These are phyloP conservation scores for Lupinus albus DNA, from an alignment of 306 rosid species.

Conservation along the genomic window DNA sequence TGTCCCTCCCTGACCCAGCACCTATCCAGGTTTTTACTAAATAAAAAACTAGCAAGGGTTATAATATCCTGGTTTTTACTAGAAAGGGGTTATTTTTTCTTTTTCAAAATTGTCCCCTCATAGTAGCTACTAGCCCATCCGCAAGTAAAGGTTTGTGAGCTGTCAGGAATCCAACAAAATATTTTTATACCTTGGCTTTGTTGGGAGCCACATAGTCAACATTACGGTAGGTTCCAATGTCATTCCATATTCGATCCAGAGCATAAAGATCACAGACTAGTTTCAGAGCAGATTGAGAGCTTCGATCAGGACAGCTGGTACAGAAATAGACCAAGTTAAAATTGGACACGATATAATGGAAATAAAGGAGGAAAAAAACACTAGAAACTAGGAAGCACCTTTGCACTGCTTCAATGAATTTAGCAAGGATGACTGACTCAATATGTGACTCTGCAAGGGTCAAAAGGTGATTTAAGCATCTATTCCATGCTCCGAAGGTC, in stretches of 20 bases:
- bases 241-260: slow-evolving; percentile 91
- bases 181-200: slow-evolving; percentile 83
- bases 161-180: too few relatives aligned
- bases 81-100: too few relatives aligned
- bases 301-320: slow-evolving; percentile 75
- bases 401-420: slow-evolving; percentile 80
- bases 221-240: slow-evolving; percentile 96
- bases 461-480: slow-evolving; percentile 94
- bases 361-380: slow-evolving; percentile 19
- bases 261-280: slow-evolving; percentile 94
- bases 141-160: neutral
- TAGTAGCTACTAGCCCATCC: neutral
- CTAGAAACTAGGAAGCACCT: slow-evolving; percentile 60
- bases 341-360: slow-evolving; percentile 25
- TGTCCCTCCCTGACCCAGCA: slow-evolving; percentile 17
- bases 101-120: slow-evolving; percentile 3
- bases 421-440: slow-evolving; percentile 87
- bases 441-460: slow-evolving; percentile 95
- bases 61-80: neutral
- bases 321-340: slow-evolving; percentile 38
- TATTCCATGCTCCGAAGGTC: slow-evolving; percentile 90
- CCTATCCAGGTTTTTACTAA: neutral
- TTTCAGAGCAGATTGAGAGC: slow-evolving; percentile 81
- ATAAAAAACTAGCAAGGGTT: too few relatives aligned
- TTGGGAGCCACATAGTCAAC: slow-evolving; percentile 96